Conservation (phyloP, 169 alveolate genomes). For the Eimeria praecox region DNA sequence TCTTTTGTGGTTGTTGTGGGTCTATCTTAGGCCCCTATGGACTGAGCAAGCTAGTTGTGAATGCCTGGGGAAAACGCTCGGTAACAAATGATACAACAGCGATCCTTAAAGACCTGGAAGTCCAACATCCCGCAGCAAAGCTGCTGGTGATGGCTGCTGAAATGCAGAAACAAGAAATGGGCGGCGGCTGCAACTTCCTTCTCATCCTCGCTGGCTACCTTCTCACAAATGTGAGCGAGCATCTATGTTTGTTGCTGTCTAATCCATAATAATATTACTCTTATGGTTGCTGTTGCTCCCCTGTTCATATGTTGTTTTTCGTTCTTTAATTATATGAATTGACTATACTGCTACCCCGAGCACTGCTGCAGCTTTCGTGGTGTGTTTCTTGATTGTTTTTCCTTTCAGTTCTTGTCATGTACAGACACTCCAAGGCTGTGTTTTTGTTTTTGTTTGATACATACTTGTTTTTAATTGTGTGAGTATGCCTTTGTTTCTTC, state of each 20-base stretch:
- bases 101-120: constrained; percentile 98
- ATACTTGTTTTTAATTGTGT: not conserved
- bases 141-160: constrained; percentile 98
- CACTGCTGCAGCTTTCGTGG: not conserved
- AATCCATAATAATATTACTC: not conserved
- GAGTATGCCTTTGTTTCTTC: not conserved
- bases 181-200: constrained; percentile 99
- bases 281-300: not conserved
- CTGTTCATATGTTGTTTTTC: not conserved
- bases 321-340: not conserved
- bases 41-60: constrained; percentile 96
- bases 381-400: not conserved
- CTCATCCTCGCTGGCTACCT: constrained; percentile 98
- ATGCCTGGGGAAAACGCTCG: constrained; percentile 95
- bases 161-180: constrained; percentile 96
- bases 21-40: constrained; percentile 81
- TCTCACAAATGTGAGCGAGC: constrained; percentile 95
- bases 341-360: not conserved
- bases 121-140: constrained; percentile 99
- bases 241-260: constrained; percentile 84
- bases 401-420: not conserved
- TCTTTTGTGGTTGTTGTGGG: not conserved
- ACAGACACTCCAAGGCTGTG: no score
- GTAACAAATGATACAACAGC: constrained; percentile 96
- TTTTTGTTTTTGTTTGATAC: not conserved